Conservation (phyloP, 805 yeast genomes). For the Kuraishia floccosa region DNA sequence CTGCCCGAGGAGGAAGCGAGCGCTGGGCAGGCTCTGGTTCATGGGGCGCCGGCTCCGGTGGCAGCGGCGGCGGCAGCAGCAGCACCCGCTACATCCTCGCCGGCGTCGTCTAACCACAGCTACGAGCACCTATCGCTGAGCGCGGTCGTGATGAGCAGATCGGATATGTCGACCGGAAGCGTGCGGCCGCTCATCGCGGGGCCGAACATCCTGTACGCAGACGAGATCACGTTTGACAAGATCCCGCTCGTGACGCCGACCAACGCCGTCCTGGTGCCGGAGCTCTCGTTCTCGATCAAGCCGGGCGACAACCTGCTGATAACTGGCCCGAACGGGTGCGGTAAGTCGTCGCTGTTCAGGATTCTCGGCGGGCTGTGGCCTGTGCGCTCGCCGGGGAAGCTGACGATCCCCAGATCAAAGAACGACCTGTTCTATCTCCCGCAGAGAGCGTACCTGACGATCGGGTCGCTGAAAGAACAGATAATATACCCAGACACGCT, state of each 20-base stretch:
- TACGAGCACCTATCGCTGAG: neutral
- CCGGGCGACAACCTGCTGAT: slow-evolving; percentile 80
- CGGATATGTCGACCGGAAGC: neutral
- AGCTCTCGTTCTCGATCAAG: slow-evolving; percentile 58
- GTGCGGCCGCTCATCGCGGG: slow-evolving; percentile 15
- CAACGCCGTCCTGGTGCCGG: slow-evolving; percentile 57
- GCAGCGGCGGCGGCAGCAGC: neutral
- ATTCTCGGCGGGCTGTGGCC: slow-evolving; percentile 94
- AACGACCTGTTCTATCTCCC: slow-evolving; percentile 80
- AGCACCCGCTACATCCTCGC: neutral
- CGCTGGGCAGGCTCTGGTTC: neutral
- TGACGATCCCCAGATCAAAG: slow-evolving; percentile 53
- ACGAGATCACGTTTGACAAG: slow-evolving; percentile 57
- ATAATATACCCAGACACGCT: slow-evolving; percentile 77
- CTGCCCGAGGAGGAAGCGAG: neutral
- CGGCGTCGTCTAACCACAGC: neutral
- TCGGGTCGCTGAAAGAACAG: slow-evolving; percentile 76
- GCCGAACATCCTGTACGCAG: slow-evolving; percentile 28
- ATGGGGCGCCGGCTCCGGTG: neutral
- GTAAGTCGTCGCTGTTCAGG: slow-evolving; percentile 86
- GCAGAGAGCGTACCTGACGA: slow-evolving; percentile 80
- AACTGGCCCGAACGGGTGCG: slow-evolving; percentile 95
- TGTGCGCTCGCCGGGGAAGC: slow-evolving; percentile 39
- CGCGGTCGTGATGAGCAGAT: neutral
- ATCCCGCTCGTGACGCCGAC: slow-evolving; percentile 85